phyloP scores from a whole-genome alignment of 495 filamentous ascomycete genomes.

The Annulohypoxylon bovei region DNA sequence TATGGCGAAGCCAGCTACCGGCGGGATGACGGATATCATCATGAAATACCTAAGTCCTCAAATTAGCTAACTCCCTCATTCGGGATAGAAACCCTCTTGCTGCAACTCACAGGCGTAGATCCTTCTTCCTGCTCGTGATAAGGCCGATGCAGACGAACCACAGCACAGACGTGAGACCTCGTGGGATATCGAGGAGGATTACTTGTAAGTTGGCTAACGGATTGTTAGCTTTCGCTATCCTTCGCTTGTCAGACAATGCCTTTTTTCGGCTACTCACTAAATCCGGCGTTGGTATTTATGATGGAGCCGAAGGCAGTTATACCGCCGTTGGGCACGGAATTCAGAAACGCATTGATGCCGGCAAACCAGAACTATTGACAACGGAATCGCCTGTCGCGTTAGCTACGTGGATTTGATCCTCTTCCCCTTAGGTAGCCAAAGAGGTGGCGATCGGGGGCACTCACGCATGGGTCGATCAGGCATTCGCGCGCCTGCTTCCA shows the following conservation, averaged over 20 bases:
- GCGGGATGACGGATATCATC: slow-evolving; percentile 45
- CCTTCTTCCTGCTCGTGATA: slow-evolving; percentile 42
- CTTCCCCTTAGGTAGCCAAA: too few relatives aligned
- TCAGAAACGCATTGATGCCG: slow-evolving; percentile 57
- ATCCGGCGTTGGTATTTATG: slow-evolving; percentile 60
- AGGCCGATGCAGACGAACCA: slow-evolving; percentile 46
- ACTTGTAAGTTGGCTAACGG: slow-evolving; percentile 41
- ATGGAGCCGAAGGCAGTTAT: slow-evolving; percentile 61
- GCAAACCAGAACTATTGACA: slow-evolving; percentile 52
- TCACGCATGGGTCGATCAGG: slow-evolving; percentile 46
- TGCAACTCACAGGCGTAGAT: slow-evolving; percentile 44
- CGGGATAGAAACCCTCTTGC: not conserved
- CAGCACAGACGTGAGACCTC: slow-evolving; percentile 40
- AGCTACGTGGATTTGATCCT: not conserved
- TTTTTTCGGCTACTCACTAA: slow-evolving; percentile 23
- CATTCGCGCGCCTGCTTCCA: slow-evolving; percentile 51
- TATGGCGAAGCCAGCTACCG: slow-evolving; percentile 44
- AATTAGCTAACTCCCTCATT: slow-evolving; percentile 2
- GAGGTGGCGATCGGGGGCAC: not conserved
- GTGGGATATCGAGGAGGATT: slow-evolving; percentile 46
- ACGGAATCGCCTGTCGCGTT: slow-evolving; percentile 11
- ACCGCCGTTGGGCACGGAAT: slow-evolving; percentile 61
- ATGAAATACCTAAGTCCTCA: slow-evolving; percentile 41
- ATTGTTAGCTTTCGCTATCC: not conserved
- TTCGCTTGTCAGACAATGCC: not conserved